phyloP scores from a whole-genome alignment of 2,329 filamentous ascomycete genomes.

The Colletotrichum sublineola region DNA sequence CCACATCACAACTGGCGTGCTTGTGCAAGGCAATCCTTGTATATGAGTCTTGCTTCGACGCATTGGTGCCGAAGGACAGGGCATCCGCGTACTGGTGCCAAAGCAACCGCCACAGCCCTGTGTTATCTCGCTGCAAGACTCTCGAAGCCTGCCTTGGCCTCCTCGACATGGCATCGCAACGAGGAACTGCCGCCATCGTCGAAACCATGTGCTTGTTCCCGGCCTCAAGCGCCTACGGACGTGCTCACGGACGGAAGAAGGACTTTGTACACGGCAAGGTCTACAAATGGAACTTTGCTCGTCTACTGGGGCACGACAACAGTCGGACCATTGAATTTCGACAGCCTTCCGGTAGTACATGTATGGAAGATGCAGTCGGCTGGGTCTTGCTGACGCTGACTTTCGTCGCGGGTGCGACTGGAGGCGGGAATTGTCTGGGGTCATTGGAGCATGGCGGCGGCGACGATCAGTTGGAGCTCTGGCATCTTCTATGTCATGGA shows the following conservation, averaged over 20 bases:
- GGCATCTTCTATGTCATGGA: conserved; percentile 37
- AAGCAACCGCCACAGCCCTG: conserved; percentile 50
- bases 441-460: conserved; percentile 22
- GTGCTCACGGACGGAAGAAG: conserved; percentile 48
- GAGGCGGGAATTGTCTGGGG: conserved; percentile 32
- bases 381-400: conserved; percentile 52
- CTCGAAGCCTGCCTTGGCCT: conserved; percentile 46
- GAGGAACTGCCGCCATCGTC: conserved; percentile 43
- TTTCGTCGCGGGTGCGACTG: conserved; percentile 51
- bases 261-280: conserved; percentile 56
- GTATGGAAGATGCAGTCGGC: conserved; percentile 48
- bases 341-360: conserved; percentile 51
- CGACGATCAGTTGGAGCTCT: conserved; percentile 29
- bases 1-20: conserved; percentile 45
- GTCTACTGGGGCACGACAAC: conserved; percentile 44
- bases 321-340: conserved; percentile 54
- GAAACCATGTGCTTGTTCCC: conserved; percentile 52
- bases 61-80: conserved; percentile 46
- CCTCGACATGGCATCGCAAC: conserved; percentile 44
- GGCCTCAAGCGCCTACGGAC: conserved; percentile 49
- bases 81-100: conserved; percentile 53
- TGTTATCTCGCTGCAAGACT: conserved; percentile 41
- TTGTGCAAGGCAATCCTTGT: conserved; percentile 52
- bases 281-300: conserved; percentile 57
- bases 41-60: conserved; percentile 53